Base-by-base conservation (phyloP, 1,284 basidiomycete species). In the Naganishia sp. region DNA sequence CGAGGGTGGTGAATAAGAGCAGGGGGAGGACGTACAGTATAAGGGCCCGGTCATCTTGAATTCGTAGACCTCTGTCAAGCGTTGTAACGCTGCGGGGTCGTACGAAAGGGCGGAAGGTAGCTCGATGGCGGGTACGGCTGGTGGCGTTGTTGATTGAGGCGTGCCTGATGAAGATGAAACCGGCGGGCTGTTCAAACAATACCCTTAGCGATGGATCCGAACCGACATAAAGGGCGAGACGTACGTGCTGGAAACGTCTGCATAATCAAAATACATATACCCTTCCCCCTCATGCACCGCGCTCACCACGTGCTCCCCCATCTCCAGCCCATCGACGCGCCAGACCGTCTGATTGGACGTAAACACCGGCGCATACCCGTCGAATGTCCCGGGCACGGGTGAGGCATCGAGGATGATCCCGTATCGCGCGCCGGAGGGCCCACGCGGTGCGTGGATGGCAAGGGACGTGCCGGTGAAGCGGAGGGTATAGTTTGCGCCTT, bases 191-290 rank as follows among this genome's bases (percentile, higher is more conserved):
- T 42, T 39, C 43, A 23, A 35, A 1, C 17, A n/a, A 11, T 46
- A 31, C n/a, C 13, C 11, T 11, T 47, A 11, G 18, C 13, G 25
- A 35, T 45, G n/a, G 17, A 35, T 41, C 11, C 9, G 32, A 21
- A 13, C 31, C 13, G 23, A 11, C 0, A 18, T 47, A 11, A 4
- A 4, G n/a, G 39, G 31, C 28, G 28, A 32, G 21, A 57, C 63
- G 56, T 25, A 54, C 46, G 7, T 23, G 11, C 49, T 35, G 0
- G 63, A 49, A 2, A 56, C 50, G 21, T 54, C 47, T 7, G 54
- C 63, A 42, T 65, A 65, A 50, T 65, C 63, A 42, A 65, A 57
- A 42, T 65, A 65, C 15, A 65, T 15, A 31, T 42, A 49, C 4
- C 63, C 54, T 28, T 56, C 54, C 13, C 63, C 63, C 4, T 43